Conservation (phyloP, 2,329 filamentous ascomycete genomes). For the Leptographium wingfieldii region DNA sequence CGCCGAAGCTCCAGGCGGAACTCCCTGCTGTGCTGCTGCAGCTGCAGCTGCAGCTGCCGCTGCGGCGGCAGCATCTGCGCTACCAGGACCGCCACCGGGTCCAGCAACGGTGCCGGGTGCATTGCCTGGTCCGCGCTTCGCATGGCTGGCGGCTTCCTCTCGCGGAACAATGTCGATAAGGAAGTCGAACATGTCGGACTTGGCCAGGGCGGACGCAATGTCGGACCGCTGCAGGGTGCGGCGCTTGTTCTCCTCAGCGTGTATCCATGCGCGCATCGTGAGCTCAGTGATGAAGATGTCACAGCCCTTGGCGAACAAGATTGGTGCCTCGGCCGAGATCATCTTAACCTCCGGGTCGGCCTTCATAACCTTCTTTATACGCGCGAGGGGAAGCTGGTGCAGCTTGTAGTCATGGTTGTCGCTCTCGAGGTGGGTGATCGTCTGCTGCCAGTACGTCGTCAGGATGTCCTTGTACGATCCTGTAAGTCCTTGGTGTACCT, state of each 20-base stretch:
- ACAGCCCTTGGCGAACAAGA: constrained; percentile 94
- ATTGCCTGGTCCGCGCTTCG: constrained; percentile 54
- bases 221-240: constrained; percentile 90
- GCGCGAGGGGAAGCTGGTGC: constrained; percentile 89
- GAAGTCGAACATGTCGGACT: constrained; percentile 99
- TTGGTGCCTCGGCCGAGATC: constrained; percentile 97
- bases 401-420: constrained; percentile 98
- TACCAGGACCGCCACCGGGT: constrained; percentile 13
- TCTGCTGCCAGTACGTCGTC: constrained; percentile 98
- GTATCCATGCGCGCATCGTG: constrained; percentile 99
- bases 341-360: constrained; percentile 98
- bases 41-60: constrained; percentile 14
- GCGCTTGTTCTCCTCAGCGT: constrained; percentile 97
- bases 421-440: constrained; percentile 86
- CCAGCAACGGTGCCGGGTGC: constrained; percentile 20
- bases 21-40: constrained; percentile 25
- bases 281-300: constrained; percentile 99
- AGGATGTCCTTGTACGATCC: constrained; percentile 93
- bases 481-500: constrained; percentile 91
- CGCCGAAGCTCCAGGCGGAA: constrained; percentile 36
- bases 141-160: constrained; percentile 77
- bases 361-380: constrained; percentile 99
- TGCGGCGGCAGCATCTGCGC: constrained; percentile 6
- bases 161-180: constrained; percentile 96
- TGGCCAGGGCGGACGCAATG: constrained; percentile 87